These are phyloP conservation scores for Schizopora paradoxa DNA, from an alignment of 1,284 basidiomycete genomes.

Conservation along the genomic window DNA sequence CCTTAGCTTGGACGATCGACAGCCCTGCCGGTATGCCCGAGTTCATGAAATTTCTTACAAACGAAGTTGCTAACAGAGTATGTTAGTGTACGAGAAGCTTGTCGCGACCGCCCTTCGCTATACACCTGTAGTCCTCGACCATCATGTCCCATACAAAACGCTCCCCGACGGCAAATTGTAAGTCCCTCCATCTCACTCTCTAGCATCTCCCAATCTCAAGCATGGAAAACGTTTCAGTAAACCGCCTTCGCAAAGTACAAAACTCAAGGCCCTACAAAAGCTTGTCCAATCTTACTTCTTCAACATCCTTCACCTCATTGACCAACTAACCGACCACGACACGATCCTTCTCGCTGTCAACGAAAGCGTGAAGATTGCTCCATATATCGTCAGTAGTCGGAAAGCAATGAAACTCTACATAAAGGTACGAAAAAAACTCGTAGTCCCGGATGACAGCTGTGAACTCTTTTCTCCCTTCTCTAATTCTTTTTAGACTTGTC, in stretches of 20 bases:
- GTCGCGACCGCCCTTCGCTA: slow-evolving; percentile 85
- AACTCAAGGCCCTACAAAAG: slow-evolving; percentile 80
- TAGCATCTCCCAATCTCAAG: slow-evolving; percentile 6
- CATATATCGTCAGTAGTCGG: slow-evolving; percentile 78
- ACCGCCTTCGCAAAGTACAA: slow-evolving; percentile 67
- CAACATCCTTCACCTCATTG: slow-evolving; percentile 75
- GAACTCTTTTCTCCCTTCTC: neutral
- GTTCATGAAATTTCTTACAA: slow-evolving; percentile 2
- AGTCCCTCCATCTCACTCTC: slow-evolving; percentile 27
- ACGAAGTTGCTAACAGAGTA: neutral
- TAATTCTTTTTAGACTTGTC: slow-evolving; percentile 70
- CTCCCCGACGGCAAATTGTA: slow-evolving; percentile 81
- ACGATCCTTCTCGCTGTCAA: slow-evolving; percentile 68
- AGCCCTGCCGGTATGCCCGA: slow-evolving; percentile 55
- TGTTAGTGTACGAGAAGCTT: slow-evolving; percentile 86
- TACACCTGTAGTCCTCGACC: slow-evolving; percentile 83
- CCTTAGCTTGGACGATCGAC: slow-evolving; percentile 78
- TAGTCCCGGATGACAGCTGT: neutral
- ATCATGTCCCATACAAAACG: slow-evolving; percentile 87
- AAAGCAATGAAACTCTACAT: slow-evolving; percentile 82
- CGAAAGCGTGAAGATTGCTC: slow-evolving; percentile 83
- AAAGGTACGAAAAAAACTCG: slow-evolving; percentile 51
- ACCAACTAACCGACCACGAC: slow-evolving; percentile 69
- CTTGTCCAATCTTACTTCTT: slow-evolving; percentile 87
- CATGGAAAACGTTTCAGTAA: no score